phyloP scores from a whole-genome alignment of 768 basidiomycete species.

The Collybia nuda region DNA sequence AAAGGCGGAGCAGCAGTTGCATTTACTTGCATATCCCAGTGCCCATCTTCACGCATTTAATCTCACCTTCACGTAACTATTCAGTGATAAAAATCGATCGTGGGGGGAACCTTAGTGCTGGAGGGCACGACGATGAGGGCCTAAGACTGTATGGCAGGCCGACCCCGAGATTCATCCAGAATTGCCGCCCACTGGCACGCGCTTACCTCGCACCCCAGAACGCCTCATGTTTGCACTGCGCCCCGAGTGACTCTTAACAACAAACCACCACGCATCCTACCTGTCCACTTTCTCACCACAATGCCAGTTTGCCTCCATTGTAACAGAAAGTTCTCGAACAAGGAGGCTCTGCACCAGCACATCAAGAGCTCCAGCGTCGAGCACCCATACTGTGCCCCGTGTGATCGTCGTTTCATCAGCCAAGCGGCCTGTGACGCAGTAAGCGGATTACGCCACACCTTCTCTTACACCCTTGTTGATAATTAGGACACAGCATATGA shows the following conservation, averaged over 20 bases:
- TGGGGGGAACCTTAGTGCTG: too few relatives aligned
- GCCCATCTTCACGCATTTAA: too few relatives aligned
- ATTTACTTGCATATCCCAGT: too few relatives aligned
- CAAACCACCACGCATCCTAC: neutral
- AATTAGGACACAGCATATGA: constrained; percentile 31
- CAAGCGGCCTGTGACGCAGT: constrained; percentile 36
- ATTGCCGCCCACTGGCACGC: constrained; percentile 7
- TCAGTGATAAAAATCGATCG: too few relatives aligned
- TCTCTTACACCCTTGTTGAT: constrained; percentile 1
- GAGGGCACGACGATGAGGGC: too few relatives aligned
- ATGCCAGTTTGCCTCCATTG: constrained; percentile 39
- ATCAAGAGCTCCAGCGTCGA: constrained; percentile 30
- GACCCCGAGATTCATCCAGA: neutral
- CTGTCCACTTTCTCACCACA: neutral
- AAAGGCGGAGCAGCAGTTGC: too few relatives aligned
- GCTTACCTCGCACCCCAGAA: constrained; percentile 7
- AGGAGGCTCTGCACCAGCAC: constrained; percentile 38
- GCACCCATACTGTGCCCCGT: constrained; percentile 34
- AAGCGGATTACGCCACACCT: constrained; percentile 13
- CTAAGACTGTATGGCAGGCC: neutral
- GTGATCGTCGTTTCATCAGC: constrained; percentile 34
- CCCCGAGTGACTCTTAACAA: constrained; percentile 7
- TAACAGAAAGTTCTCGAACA: constrained; percentile 30
- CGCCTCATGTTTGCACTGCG: constrained; percentile 9
- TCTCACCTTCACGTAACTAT: too few relatives aligned